A percentile compares a stretch with the other conserved stretches of the same genome.
Conservation (phyloP, 192 early-diverging fungal genomes). For the Coemansia biformis region DNA sequence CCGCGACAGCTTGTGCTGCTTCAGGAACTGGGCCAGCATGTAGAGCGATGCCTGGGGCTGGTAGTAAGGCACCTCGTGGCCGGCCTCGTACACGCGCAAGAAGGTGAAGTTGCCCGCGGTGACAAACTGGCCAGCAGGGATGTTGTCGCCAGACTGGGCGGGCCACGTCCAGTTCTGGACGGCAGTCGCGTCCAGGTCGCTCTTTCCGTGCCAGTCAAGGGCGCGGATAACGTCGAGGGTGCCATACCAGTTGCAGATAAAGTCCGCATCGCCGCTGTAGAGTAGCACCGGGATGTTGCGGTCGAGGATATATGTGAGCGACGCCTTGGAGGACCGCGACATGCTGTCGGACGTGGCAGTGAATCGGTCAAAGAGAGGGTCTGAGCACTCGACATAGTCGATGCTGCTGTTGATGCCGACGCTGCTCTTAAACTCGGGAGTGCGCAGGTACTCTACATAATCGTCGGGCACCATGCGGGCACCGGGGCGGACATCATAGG, state of each 20-base stretch:
- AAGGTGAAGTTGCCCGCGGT: conserved; percentile 67
- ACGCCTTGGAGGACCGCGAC: conserved; percentile 37
- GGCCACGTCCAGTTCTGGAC: conserved; percentile 39
- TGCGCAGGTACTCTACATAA: conserved; percentile 57
- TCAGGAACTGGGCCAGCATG: conserved; percentile 80
- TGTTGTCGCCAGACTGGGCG: conserved; percentile 13
- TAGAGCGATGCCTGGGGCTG: conserved; percentile 76
- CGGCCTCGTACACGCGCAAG: conserved; percentile 77
- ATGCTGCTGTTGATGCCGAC: conserved; percentile 52
- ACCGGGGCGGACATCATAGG: conserved; percentile 58
- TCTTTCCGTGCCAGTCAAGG: conserved; percentile 50
- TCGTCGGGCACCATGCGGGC: conserved; percentile 55
- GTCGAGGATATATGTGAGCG: conserved; percentile 54
- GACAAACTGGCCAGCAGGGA: conserved; percentile 57
- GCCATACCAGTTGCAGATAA: conserved; percentile 69
- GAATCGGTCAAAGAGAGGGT: conserved; percentile 42
- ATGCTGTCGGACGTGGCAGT: conserved; percentile 47
- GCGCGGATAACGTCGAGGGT: conserved; percentile 33
- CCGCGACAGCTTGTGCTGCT: conserved; percentile 6
- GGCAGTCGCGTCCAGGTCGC: conserved; percentile 11
- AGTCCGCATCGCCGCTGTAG: conserved; percentile 79
- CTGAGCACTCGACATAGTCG: conserved; percentile 51
- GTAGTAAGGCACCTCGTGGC: conserved; percentile 89
- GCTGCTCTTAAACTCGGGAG: conserved; percentile 37
- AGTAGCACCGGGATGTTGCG: conserved; percentile 56